Evolutionary conservation across 2,329 filamentous ascomycete species (phyloP), one percentile per base, ranked within the genome.

Genomic region (Alternaria panax): DNA sequence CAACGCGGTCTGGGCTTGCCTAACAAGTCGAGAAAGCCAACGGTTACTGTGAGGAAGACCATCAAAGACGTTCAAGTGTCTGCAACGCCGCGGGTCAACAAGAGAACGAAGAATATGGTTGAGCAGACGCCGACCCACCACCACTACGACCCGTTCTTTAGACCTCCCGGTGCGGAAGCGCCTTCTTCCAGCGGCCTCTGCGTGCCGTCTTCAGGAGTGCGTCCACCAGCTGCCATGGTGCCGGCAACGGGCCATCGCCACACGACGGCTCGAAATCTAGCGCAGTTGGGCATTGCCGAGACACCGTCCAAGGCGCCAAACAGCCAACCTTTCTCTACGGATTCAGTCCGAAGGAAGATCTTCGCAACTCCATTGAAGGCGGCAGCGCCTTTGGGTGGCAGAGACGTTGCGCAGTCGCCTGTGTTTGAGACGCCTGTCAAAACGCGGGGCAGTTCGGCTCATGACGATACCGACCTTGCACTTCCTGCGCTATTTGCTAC

Each of bases 1-100:
- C 85, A 85, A 67, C 85, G 88, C 28, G 65, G 68, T 30, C 57
- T 72, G 25, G 63, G 64, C 18, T 48, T 65, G 45, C 48, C 69
- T 24, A 72, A 68, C 57, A 71, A 70, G 53, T 66, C 69, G 7
- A 66, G 69, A 40, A 77, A 77, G 63, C 64, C 70, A 46, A 51
- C 65, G n/a, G 71, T 66, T 32, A 55, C 72, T 20, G 64, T 70
- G 30, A 62, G 71, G 50, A 77, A 73, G 63, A 59, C 68, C 1
- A 54, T 68, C 42, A 75, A 72, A 65, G 75, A 74, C 48, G 72
- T 79, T 14, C 75, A 79, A 63, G 78, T 83, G 14, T 73, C 76
- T 40, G 80, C 81, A 7, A 83, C 81, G 7, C 81, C 81, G 14
- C 75, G 76, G 59, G 73, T 70, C 18, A 69, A 53, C 8, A 68